Evolutionary conservation across 805 yeast genomes (phyloP).

Genomic region (Starmerella riodocensis): DNA sequence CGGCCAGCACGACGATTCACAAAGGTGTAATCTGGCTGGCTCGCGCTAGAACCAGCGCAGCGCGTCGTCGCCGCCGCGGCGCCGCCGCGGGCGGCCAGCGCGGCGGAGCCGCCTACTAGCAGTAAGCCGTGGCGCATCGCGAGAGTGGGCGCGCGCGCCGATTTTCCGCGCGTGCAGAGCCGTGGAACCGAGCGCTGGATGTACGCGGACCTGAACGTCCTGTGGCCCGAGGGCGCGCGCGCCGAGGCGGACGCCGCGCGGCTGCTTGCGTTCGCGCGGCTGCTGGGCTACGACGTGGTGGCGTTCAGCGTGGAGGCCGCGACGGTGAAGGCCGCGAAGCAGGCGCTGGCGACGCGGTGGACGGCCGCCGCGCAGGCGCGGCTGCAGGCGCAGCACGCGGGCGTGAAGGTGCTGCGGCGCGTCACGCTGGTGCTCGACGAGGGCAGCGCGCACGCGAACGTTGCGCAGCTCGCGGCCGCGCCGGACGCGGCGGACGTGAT

Average conservation of each 20-base stretch:
- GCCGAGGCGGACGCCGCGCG: constrained; percentile 14
- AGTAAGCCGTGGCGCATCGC: not conserved
- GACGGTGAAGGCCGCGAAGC: constrained; percentile 13
- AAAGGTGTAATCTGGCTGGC: too few relatives aligned
- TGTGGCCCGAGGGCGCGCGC: constrained; percentile 24
- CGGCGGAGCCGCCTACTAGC: too few relatives aligned
- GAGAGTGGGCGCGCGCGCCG: not conserved
- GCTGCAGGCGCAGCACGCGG: constrained; percentile 28
- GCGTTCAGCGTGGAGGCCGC: constrained; percentile 50
- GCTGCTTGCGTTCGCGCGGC: constrained; percentile 22
- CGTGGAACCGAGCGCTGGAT: too few relatives aligned
- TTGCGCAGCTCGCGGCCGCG: constrained; percentile 9
- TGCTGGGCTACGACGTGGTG: constrained; percentile 54
- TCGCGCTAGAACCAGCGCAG: too few relatives aligned
- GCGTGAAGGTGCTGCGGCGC: constrained; percentile 48
- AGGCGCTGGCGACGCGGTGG: constrained; percentile 13
- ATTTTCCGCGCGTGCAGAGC: not conserved
- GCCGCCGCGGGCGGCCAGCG: too few relatives aligned
- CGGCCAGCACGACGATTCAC: too few relatives aligned
- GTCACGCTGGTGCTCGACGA: constrained; percentile 67
- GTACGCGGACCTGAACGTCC: constrained; percentile 29
- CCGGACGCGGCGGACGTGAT: constrained; percentile 51
- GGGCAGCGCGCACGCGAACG: constrained; percentile 11
- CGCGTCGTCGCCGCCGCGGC: too few relatives aligned
- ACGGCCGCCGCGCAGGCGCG: constrained; percentile 21